Percentiles rank a stretch among this genome's conserved stretches.
Evolutionary conservation across 345 rosid genomes (phyloP).

Genomic region (Lagerstroemia speciosa): DNA sequence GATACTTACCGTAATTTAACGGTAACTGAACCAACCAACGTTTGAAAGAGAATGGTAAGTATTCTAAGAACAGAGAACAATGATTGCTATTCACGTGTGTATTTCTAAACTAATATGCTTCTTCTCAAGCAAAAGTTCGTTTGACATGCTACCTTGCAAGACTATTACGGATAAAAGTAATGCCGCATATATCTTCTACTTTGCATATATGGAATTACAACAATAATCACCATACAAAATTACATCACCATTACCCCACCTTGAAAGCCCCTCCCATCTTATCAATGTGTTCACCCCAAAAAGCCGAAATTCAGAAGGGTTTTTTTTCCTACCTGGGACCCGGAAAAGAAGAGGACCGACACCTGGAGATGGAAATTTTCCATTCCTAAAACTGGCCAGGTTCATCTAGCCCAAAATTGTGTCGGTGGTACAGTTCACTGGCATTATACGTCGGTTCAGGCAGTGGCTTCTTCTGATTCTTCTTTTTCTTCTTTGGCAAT

Average conservation of each 20-base stretch:
- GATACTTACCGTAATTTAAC: too few relatives aligned
- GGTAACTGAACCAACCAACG: too few relatives aligned
- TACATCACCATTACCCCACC: background rate
- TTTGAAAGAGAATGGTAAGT: too few relatives aligned
- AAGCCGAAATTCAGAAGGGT: background rate
- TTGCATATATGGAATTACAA: background rate
- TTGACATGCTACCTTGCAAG: too few relatives aligned
- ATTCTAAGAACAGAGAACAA: too few relatives aligned
- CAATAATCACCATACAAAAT: background rate
- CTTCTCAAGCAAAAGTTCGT: too few relatives aligned
- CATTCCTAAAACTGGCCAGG: background rate
- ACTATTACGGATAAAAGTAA: too few relatives aligned
- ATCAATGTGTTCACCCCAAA: background rate
- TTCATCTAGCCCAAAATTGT: background rate
- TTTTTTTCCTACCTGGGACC: background rate
- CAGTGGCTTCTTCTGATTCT: background rate
- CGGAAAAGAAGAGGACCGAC: background rate
- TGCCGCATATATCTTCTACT: background rate
- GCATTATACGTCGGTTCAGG: background rate
- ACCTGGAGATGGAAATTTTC: background rate
- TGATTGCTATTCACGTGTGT: too few relatives aligned
- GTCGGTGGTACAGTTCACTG: background rate
- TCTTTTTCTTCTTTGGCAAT: slow-evolving; percentile 7
- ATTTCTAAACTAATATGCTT: too few relatives aligned
- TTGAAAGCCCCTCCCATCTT: background rate